Evolutionary conservation across 2,329 filamentous ascomycete species (phyloP).

Genomic region (Aspergillus novofumigatus): DNA sequence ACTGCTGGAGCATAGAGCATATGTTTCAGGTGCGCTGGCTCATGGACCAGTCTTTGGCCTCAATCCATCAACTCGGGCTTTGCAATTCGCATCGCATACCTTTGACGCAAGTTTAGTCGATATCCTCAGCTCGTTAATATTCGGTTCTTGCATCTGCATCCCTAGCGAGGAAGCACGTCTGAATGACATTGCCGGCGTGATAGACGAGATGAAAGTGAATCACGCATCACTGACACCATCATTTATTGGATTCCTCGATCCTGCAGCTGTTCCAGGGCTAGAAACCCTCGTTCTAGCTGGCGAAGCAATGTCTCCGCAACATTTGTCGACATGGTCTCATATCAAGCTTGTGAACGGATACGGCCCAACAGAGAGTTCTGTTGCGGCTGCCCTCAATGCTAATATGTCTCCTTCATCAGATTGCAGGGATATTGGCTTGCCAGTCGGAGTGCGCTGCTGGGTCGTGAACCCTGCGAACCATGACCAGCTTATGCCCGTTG

Average conservation of each 20-base stretch:
- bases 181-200: constrained; percentile 47
- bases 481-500: constrained; percentile 40
- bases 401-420: constrained; percentile 28
- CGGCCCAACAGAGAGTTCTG: constrained; percentile 42
- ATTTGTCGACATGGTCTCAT: constrained; percentile 35
- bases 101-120: constrained; percentile 55
- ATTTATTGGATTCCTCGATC: constrained; percentile 48
- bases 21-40: constrained; percentile 52
- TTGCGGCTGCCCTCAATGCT: constrained; percentile 32
- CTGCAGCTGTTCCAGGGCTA: constrained; percentile 41
- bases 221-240: constrained; percentile 58
- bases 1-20: constrained; percentile 59
- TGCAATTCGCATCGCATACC: constrained; percentile 55
- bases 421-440: constrained; percentile 33
- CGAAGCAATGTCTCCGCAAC: constrained; percentile 46
- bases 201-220: constrained; percentile 51
- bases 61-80: constrained; percentile 50
- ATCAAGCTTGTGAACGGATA: constrained; percentile 42
- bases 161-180: constrained; percentile 49
- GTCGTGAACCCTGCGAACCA: constrained; percentile 39
- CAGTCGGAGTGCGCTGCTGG: constrained; percentile 35
- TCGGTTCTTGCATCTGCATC: constrained; percentile 58
- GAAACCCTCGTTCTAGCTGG: constrained; percentile 42
- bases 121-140: constrained; percentile 50
- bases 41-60: constrained; percentile 51